Percentiles rank a stretch among this genome's conserved stretches.
Evolutionary conservation across 352 stramenopile genomes (phyloP).

Genomic region (Phytophthora sojae): DNA sequence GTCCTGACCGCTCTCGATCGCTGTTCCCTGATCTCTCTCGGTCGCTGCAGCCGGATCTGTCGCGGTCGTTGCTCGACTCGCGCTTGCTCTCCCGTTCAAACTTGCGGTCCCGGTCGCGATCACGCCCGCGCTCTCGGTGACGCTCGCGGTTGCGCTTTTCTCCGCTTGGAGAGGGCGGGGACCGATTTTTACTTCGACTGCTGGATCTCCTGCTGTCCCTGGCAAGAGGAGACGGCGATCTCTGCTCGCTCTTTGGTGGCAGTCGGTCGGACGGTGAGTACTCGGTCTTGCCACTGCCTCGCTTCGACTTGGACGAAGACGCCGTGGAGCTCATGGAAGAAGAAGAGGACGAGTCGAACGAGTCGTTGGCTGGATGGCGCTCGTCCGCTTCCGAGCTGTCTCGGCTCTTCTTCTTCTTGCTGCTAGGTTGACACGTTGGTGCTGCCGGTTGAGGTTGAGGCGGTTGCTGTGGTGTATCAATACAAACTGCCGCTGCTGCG

Average conservation of each 20-base stretch:
- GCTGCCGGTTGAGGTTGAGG: constrained; percentile 1
- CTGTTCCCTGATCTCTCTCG: constrained; percentile 16
- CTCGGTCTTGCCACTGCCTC: constrained; percentile 13
- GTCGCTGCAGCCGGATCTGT: constrained; percentile 27
- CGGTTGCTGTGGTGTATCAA: constrained; percentile 8
- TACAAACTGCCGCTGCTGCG: constrained; percentile 4
- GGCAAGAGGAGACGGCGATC: constrained; percentile 28
- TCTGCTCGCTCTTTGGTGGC: constrained; percentile 27
- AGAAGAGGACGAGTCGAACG: constrained; percentile 29
- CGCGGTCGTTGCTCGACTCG: constrained; percentile 35
- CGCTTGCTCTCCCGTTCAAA: constrained; percentile 38
- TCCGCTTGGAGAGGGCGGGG: constrained; percentile 11
- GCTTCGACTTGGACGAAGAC: constrained; percentile 28
- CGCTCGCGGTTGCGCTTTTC: constrained; percentile 18
- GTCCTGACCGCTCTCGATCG: constrained; percentile 15
- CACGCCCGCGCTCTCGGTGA: constrained; percentile 16
- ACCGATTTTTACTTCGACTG: constrained; percentile 20
- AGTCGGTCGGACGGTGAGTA: constrained; percentile 15
- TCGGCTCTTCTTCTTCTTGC: constrained; percentile 42
- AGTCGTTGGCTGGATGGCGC: constrained; percentile 9
- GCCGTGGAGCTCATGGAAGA: constrained; percentile 36
- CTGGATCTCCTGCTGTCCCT: constrained; percentile 22
- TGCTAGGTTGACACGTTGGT: constrained; percentile 9
- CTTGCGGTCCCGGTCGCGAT: constrained; percentile 36
- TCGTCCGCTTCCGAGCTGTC: constrained; percentile 26